Percentiles rank a stretch among this genome's conserved stretches.
phyloP scores from a whole-genome alignment of 1,139 yeast genomes.

The Taiozyma onychis region DNA sequence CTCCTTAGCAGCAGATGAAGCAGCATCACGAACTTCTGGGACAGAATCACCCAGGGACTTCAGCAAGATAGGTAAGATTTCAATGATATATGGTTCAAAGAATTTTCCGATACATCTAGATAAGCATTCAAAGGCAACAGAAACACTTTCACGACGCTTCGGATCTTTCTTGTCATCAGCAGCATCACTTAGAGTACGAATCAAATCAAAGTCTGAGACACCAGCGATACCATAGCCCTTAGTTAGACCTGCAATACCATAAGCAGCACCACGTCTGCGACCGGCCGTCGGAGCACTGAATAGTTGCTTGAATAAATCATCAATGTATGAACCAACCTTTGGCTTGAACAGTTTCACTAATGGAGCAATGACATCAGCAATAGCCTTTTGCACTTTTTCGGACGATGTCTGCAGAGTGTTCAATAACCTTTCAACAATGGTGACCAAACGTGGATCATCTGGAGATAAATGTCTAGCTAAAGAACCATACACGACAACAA shows the following conservation, averaged over 20 bases:
- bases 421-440: slow-evolving; percentile 64
- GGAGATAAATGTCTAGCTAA: slow-evolving; percentile 73
- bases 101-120: slow-evolving; percentile 68
- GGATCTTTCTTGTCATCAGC: slow-evolving; percentile 81
- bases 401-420: slow-evolving; percentile 81
- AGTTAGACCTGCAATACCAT: slow-evolving; percentile 89
- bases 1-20: slow-evolving; percentile 78
- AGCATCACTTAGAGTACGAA: slow-evolving; percentile 74
- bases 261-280: slow-evolving; percentile 87
- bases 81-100: slow-evolving; percentile 93
- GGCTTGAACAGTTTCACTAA: slow-evolving; percentile 55
- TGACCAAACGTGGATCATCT: slow-evolving; percentile 56
- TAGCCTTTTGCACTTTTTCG: slow-evolving; percentile 83
- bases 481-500: slow-evolving; percentile 82
- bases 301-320: slow-evolving; percentile 51
- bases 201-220: slow-evolving; percentile 67
- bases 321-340: slow-evolving; percentile 48
- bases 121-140: slow-evolving; percentile 79
- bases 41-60: slow-evolving; percentile 79
- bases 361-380: slow-evolving; percentile 81
- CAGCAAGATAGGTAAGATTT: slow-evolving; percentile 75
- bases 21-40: slow-evolving; percentile 84
- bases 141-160: slow-evolving; percentile 79
- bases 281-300: slow-evolving; percentile 47
- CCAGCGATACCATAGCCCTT: slow-evolving; percentile 85